Percentiles rank a stretch among this genome's conserved stretches.
Evolutionary conservation across 1,284 basidiomycete genomes (phyloP).

Genomic region (Pseudomicrostroma phylloplanum): DNA sequence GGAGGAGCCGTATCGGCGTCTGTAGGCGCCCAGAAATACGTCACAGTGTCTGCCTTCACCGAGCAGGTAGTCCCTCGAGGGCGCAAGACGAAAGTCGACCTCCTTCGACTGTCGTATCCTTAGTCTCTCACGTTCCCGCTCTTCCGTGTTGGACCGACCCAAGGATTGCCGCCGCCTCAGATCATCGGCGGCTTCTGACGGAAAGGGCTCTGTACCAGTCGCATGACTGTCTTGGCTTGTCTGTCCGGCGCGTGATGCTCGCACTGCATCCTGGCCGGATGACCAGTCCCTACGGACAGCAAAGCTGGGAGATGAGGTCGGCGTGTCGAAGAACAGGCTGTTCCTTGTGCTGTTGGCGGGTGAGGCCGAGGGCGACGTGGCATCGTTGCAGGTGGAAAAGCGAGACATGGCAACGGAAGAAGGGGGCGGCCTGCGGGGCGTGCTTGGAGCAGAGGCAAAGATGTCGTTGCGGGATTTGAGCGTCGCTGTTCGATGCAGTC

Average conservation of each 20-base stretch:
- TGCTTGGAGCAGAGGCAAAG: neutral
- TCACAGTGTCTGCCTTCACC: slow-evolving; percentile 45
- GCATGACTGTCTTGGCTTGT: slow-evolving; percentile 15
- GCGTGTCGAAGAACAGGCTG: slow-evolving; percentile 12
- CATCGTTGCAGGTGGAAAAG: neutral
- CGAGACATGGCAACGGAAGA: neutral
- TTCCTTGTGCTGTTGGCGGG: slow-evolving; percentile 1
- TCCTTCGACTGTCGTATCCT: slow-evolving; percentile 34
- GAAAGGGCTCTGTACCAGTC: neutral
- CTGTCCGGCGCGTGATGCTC: slow-evolving; percentile 1
- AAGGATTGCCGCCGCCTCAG: slow-evolving; percentile 26
- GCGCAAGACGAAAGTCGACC: slow-evolving; percentile 39
- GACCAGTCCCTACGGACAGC: neutral
- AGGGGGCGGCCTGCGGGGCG: neutral
- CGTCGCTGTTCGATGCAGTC: neutral
- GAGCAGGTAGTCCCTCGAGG: slow-evolving; percentile 33
- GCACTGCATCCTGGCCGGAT: neutral
- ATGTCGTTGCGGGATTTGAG: slow-evolving; percentile 3
- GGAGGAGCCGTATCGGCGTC: slow-evolving; percentile 5
- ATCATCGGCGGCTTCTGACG: neutral
- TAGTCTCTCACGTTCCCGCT: slow-evolving; percentile 31
- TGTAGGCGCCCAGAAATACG: slow-evolving; percentile 41
- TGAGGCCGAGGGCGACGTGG: neutral
- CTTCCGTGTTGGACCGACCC: slow-evolving; percentile 36
- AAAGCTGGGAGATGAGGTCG: slow-evolving; percentile 1